These are phyloP conservation scores for Poa annua DNA, from an alignment of 176 grass and related monocot species.

Conservation along the genomic window DNA sequence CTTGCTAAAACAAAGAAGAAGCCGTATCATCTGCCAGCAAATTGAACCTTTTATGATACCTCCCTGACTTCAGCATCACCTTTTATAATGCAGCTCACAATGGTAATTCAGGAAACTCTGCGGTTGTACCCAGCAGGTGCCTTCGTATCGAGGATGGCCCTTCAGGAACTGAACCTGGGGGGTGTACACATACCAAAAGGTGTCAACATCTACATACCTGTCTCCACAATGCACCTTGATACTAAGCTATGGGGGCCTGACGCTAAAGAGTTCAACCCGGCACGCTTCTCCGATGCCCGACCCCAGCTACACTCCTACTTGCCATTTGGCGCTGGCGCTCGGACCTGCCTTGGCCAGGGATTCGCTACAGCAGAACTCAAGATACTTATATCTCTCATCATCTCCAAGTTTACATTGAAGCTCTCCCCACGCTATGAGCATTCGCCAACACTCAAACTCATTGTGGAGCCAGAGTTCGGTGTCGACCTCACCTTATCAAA, in stretches of 20 bases:
- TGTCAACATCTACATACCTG: conserved; percentile 84
- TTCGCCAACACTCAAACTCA: conserved; percentile 75
- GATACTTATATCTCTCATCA: conserved; percentile 75
- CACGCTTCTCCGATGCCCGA: conserved; percentile 70
- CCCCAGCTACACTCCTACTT: conserved; percentile 72
- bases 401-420: conserved; percentile 72
- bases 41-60: background rate
- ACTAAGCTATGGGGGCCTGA: conserved; percentile 73
- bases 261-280: conserved; percentile 78
- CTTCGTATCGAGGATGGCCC: conserved; percentile 81
- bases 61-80: conserved; percentile 13
- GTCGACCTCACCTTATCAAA: conserved; percentile 65
- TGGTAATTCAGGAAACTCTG: conserved; percentile 93
- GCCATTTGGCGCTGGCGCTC: conserved; percentile 85
- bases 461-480: conserved; percentile 85
- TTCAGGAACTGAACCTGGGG: conserved; percentile 68
- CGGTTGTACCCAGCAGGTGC: conserved; percentile 88
- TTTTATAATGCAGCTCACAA: conserved; percentile 68
- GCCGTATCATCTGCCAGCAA: background rate
- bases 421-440: conserved; percentile 64
- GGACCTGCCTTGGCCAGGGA: conserved; percentile 92
- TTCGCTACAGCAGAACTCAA: conserved; percentile 95
- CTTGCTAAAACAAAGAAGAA: background rate
- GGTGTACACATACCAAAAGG: conserved; percentile 77
- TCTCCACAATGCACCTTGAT: conserved; percentile 91